Base-by-base conservation (phyloP, 2,329 filamentous ascomycete genomes). In the Pezizomycotina sp. region DNA sequence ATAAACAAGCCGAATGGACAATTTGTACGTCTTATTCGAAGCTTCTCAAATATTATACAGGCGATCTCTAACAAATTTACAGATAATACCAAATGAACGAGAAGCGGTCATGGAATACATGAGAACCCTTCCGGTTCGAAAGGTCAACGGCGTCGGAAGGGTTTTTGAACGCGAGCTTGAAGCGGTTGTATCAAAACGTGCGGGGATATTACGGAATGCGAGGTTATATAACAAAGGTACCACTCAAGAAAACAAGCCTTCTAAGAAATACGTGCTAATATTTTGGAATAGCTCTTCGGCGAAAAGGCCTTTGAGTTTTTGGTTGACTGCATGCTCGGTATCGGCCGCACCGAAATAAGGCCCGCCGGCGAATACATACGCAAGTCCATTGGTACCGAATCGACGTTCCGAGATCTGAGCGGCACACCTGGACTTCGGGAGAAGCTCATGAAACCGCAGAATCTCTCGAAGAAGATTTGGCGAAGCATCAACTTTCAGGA, bases 1-100 rank as follows among this genome's bases (percentile, higher is more conserved):
- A 71, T 77, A 56, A 93, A 95, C 58, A 98, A 98, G 53, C 89
- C 89, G 0, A 92, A 98, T 50, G 89, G 89, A 0, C 89, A 95
- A 53, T 95, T 77, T 49, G 60, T 69, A 47, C 31, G 41, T 22
- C 19, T 3, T 9, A 4, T 18, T 10, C 27, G 13, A 6, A 16
- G 3, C 12, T 10, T 12, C 25, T 6, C 6, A 25, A 18, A 21
- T 27, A 10, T 9, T n/a, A 5, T 7, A 38, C 12, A 12, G 22
- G 22, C 12, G 22, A 12, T 7, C 12, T 24, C 7, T 24, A 12
- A 12, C 8, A 12, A 26, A 12, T 14, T n/a, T 18, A 31, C 12
- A 6, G 10, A 20, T 37, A 31, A 30, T 19, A 25, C 9, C 13
- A 8, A 21, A 14, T 16, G 22, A 43, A 35, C 68, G 84, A 6